A percentile compares a stretch with the other conserved stretches of the same genome.
Evolutionary conservation across 2,329 filamentous ascomycete genomes (phyloP).

Genomic region (Aspergillus sp.): DNA sequence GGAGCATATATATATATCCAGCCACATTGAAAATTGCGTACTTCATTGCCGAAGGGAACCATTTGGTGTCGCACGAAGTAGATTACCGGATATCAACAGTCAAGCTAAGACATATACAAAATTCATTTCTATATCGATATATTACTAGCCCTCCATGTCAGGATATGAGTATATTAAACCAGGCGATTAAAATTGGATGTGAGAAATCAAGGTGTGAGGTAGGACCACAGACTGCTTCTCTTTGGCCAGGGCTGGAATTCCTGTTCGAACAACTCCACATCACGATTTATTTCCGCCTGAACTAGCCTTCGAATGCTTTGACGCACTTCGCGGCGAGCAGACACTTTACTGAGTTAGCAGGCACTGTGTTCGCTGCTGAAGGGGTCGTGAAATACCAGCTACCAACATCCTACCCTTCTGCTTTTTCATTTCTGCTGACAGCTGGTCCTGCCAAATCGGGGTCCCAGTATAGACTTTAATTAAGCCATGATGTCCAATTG

Average conservation of each 20-base stretch:
- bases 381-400: too few relatives aligned
- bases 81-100: too few relatives aligned
- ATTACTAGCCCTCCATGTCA: too few relatives aligned
- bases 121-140: too few relatives aligned
- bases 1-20: conserved; percentile 1
- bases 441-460: conserved; percentile 14
- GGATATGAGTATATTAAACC: not conserved
- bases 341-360: conserved; percentile 15
- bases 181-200: not conserved
- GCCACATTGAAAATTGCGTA: too few relatives aligned
- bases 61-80: too few relatives aligned
- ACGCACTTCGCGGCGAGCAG: conserved; percentile 10
- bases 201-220: conserved; percentile 7
- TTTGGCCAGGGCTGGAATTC: conserved; percentile 24
- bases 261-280: conserved; percentile 21
- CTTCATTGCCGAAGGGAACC: too few relatives aligned
- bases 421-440: conserved; percentile 5
- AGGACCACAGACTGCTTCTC: conserved; percentile 7
- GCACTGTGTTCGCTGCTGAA: not conserved
- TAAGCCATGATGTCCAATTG: conserved; percentile 19
- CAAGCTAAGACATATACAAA: too few relatives aligned
- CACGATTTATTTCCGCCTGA: conserved; percentile 5
- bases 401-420: conserved; percentile 15
- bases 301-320: conserved; percentile 15
- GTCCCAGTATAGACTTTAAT: conserved; percentile 17